Evolutionary conservation across 176 grass and related monocot species (phyloP).

Genomic region (Oryza longistaminata): DNA sequence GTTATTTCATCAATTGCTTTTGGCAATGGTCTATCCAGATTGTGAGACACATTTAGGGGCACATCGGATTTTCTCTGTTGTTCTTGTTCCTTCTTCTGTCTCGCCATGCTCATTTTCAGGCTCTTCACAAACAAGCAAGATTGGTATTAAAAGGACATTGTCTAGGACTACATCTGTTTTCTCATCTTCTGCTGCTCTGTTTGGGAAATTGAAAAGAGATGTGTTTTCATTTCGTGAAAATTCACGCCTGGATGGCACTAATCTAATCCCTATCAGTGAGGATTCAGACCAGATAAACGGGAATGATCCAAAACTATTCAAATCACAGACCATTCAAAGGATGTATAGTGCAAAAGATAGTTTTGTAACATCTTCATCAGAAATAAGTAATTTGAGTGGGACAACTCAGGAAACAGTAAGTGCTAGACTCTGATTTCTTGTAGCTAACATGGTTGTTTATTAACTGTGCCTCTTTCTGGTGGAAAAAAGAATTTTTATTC

Average conservation of each 20-base stretch:
- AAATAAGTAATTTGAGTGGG: constrained; percentile 43
- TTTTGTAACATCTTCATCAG: constrained; percentile 31
- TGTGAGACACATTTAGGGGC: constrained; percentile 76
- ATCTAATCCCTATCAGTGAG: constrained; percentile 51
- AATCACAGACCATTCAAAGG: constrained; percentile 60
- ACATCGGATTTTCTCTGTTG: constrained; percentile 83
- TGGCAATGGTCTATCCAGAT: constrained; percentile 89
- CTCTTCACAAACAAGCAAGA: constrained; percentile 31
- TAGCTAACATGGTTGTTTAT: constrained; percentile 13
- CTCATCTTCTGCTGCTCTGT: constrained; percentile 95
- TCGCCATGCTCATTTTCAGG: constrained; percentile 54
- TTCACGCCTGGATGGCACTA: constrained; percentile 39
- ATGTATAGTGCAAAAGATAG: constrained; percentile 47
- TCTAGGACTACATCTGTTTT: constrained; percentile 86
- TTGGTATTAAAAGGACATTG: constrained; percentile 70
- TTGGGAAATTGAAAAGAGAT: constrained; percentile 87
- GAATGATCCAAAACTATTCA: constrained; percentile 59
- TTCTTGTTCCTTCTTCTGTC: constrained; percentile 95
- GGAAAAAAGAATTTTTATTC: constrained; percentile 21
- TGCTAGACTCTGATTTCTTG: neutral
- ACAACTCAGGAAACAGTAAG: constrained; percentile 55
- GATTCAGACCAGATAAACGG: constrained; percentile 44
- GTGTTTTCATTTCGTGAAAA: constrained; percentile 64
- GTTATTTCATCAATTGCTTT: constrained; percentile 90
- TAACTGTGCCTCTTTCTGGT: constrained; percentile 18